phyloP scores from a whole-genome alignment of 1,284 basidiomycete species.

The Fomitopsis pinicola region DNA sequence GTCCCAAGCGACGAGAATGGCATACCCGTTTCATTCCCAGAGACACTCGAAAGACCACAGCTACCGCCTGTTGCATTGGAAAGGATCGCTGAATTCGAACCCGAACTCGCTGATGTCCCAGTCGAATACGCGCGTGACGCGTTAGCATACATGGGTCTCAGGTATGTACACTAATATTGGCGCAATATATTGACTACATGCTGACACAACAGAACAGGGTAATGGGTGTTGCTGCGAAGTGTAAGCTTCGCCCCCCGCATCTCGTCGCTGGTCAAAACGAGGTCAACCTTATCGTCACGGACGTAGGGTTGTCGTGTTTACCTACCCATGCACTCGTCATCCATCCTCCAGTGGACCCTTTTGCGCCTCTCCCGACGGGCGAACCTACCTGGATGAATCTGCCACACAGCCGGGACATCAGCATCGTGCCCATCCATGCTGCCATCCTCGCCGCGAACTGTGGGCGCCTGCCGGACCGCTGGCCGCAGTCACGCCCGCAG shows the following conservation, averaged over 20 bases:
- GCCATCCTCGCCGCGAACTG: slow-evolving; percentile 19
- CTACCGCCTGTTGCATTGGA: neutral
- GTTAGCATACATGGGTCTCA: neutral
- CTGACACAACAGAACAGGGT: neutral
- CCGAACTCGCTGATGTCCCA: neutral
- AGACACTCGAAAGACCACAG: neutral
- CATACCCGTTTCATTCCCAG: neutral
- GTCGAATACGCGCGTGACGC: slow-evolving; percentile 2
- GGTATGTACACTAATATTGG: neutral
- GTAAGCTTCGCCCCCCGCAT: slow-evolving; percentile 16
- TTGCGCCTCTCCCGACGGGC: slow-evolving; percentile 1
- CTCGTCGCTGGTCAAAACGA: slow-evolving; percentile 4
- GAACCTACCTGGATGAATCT: neutral
- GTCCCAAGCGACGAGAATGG: neutral
- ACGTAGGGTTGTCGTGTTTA: slow-evolving; percentile 11
- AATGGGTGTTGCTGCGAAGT: slow-evolving; percentile 7
- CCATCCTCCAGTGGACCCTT: slow-evolving; percentile 3
- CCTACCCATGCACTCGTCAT: slow-evolving; percentile 21
- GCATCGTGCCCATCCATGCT: slow-evolving; percentile 18
- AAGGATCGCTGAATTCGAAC: neutral
- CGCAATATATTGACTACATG: neutral
- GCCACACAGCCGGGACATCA: slow-evolving; percentile 7
- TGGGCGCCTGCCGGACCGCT: slow-evolving; percentile 4
- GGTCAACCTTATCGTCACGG: slow-evolving; percentile 16
- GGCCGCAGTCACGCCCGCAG: slow-evolving; percentile 1